These are phyloP conservation scores for Pseudopithomyces chartarum DNA, from an alignment of 2,329 filamentous ascomycete genomes.

Conservation along the genomic window DNA sequence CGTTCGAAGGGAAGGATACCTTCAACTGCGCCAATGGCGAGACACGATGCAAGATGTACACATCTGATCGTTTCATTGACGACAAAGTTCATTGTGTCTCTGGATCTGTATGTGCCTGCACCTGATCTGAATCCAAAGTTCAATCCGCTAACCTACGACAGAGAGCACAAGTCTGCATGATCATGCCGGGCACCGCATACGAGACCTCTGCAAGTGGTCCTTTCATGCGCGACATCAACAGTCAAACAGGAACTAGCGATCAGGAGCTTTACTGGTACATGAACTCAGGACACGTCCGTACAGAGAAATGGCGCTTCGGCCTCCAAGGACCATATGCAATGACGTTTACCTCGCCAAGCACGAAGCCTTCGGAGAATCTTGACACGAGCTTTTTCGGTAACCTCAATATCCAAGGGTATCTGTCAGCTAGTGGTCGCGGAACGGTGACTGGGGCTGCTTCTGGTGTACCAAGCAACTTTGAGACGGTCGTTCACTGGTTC, in stretches of 20 bases:
- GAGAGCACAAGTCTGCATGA: conserved; percentile 28
- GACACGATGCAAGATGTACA: conserved; percentile 31
- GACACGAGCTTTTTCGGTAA: conserved; percentile 27
- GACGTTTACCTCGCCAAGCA: conserved; percentile 20
- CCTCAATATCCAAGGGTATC: conserved; percentile 25
- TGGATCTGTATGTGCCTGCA: conserved; percentile 17
- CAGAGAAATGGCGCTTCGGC: conserved; percentile 27
- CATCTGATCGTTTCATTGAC: conserved; percentile 28
- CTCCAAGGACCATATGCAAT: conserved; percentile 28
- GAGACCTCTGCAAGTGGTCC: conserved; percentile 27
- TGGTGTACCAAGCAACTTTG: conserved; percentile 22
- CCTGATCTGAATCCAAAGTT: background rate
- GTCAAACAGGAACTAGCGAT: conserved; percentile 21
- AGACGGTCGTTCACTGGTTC: conserved; percentile 61
- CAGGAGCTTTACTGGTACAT: conserved; percentile 33
- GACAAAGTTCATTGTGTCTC: conserved; percentile 29
- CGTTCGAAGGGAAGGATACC: conserved; percentile 30
- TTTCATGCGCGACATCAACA: conserved; percentile 33
- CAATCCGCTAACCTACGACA: background rate
- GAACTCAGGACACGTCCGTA: conserved; percentile 30
- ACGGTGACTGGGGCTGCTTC: conserved; percentile 21
- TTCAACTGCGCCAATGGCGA: conserved; percentile 26
- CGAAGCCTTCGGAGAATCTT: conserved; percentile 21
- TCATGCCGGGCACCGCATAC: conserved; percentile 30
- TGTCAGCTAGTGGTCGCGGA: conserved; percentile 22